Base-by-base conservation (phyloP, 2,329 filamentous ascomycete genomes). In the Aspergillus ochraceus region DNA sequence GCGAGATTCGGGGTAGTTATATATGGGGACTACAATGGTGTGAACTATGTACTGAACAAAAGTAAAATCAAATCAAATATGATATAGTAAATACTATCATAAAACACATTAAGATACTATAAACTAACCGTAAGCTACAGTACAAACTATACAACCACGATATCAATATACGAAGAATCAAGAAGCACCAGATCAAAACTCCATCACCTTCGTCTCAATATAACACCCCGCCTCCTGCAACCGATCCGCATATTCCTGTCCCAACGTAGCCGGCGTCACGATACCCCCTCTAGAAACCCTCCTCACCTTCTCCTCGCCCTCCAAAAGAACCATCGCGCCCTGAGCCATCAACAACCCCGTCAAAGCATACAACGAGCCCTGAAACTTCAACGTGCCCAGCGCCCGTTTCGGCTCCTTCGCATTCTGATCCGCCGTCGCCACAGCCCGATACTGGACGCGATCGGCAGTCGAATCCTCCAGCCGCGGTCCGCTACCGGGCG, bases 401-500 rank as follows among this genome's bases (percentile, higher is more conserved):
- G 77, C 76, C 11, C 77, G 76, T 60, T 76, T 72, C 11, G 75
- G 73, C 4, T 69, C 66, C 0, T 68, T 65, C 4, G 60, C 58
- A 22, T 71, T 67, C 51, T 77, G 72, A 53, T 81, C 77, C 2
- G 77, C 76, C 20, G 76, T 77, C 2, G 78, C 79, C 20, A 82
- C 63, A n/a, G 78, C 79, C 49, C 79, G 74, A 61, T 76, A 76
- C 62, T 81, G 79, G 5, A 80, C 52, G 11, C 61, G 67, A 54
- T 81, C 76, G 52, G 76, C 71, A 39, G 62, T 61, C 49, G 66
- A 75, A 54, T 66, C 78, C 69, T 84, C 80, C 63, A 73, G 76
- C 4, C 69, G 70, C 1, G 82, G 80, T 0, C 84, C 84, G 29
- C 77, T 65, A 1, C 84, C 84, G 3, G 83, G 83, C n/a, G 77